These are phyloP conservation scores for Wickerhamiella bombiphila DNA, from an alignment of 805 yeast genomes.

Conservation along the genomic window DNA sequence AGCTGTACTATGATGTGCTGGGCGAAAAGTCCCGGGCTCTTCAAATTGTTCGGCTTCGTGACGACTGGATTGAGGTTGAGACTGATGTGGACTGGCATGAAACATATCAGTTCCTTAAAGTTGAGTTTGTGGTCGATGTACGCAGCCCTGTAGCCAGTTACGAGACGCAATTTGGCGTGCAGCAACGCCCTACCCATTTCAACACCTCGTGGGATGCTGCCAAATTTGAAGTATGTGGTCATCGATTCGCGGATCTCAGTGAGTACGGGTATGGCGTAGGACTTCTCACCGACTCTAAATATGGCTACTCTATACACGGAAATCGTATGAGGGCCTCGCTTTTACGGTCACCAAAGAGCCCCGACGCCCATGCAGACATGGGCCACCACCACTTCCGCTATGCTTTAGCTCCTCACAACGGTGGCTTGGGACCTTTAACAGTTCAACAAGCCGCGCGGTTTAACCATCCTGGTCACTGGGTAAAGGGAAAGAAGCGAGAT, in stretches of 20 bases:
- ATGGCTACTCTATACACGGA: conserved; percentile 92
- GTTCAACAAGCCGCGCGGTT: conserved; percentile 68
- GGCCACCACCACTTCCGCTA: conserved; percentile 73
- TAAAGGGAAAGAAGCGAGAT: conserved; percentile 6
- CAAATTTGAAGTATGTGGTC: conserved; percentile 89
- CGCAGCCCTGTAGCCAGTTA: conserved; percentile 65
- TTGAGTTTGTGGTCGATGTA: conserved; percentile 84
- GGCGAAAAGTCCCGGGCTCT: conserved; percentile 8
- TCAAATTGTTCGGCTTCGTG: conserved; percentile 28
- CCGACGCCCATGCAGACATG: conserved; percentile 91
- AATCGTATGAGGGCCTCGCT: conserved; percentile 74
- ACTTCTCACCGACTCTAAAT: conserved; percentile 68
- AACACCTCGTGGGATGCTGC: conserved; percentile 96
- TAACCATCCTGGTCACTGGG: conserved; percentile 36
- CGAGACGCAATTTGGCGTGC: conserved; percentile 89
- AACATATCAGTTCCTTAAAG: conserved; percentile 74
- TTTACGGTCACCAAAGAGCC: conserved; percentile 82
- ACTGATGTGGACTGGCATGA: conserved; percentile 72
- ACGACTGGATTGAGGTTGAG: conserved; percentile 25
- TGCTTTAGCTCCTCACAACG: conserved; percentile 72
- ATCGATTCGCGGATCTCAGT: conserved; percentile 83
- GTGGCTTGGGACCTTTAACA: conserved; percentile 45
- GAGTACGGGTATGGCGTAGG: conserved; percentile 81
- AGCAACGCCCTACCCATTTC: conserved; percentile 84
- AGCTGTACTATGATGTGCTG: conserved; percentile 8